These are phyloP conservation scores for Pseudogymnoascus sp. DNA, from an alignment of 2,329 filamentous ascomycete species.

Conservation along the genomic window DNA sequence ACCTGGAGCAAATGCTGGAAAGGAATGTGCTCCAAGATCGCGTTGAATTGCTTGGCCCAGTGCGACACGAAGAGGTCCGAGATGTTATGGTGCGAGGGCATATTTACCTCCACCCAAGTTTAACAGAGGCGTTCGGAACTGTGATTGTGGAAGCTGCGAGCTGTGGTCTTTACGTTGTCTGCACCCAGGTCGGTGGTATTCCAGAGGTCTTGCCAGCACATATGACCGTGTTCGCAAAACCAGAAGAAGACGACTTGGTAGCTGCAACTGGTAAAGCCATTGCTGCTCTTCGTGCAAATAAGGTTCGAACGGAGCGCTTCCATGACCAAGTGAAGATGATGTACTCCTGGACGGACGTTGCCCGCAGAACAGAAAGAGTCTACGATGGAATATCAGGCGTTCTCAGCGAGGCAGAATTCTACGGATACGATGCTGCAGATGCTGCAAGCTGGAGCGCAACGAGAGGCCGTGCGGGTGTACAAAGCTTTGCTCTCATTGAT, in stretches of 20 bases:
- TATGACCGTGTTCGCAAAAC: slow-evolving; percentile 96
- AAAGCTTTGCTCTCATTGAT: slow-evolving; percentile 89
- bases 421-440: slow-evolving; percentile 66
- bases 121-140: slow-evolving; percentile 96
- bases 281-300: slow-evolving; percentile 73
- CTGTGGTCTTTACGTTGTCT: slow-evolving; percentile 93
- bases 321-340: slow-evolving; percentile 96
- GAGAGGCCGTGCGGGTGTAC: slow-evolving; percentile 60
- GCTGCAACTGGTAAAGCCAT: slow-evolving; percentile 85
- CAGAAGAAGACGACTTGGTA: slow-evolving; percentile 92
- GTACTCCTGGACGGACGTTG: slow-evolving; percentile 98
- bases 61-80: slow-evolving; percentile 92
- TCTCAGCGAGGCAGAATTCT: slow-evolving; percentile 82
- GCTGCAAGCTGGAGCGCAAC: slow-evolving; percentile 60
- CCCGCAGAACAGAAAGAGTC: slow-evolving; percentile 84
- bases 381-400: slow-evolving; percentile 87
- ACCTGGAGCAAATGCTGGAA: slow-evolving; percentile 97
- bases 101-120: slow-evolving; percentile 88
- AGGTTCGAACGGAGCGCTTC: slow-evolving; percentile 84
- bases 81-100: slow-evolving; percentile 97
- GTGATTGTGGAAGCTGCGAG: slow-evolving; percentile 96
- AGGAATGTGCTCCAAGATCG: slow-evolving; percentile 88
- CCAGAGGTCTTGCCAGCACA: slow-evolving; percentile 91
- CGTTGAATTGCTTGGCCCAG: slow-evolving; percentile 83
- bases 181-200: slow-evolving; percentile 92